Percentiles rank a stretch among this genome's conserved stretches.
Evolutionary conservation across 2,329 filamentous ascomycete species (phyloP).

Genomic region (Apiospora pterosperma): DNA sequence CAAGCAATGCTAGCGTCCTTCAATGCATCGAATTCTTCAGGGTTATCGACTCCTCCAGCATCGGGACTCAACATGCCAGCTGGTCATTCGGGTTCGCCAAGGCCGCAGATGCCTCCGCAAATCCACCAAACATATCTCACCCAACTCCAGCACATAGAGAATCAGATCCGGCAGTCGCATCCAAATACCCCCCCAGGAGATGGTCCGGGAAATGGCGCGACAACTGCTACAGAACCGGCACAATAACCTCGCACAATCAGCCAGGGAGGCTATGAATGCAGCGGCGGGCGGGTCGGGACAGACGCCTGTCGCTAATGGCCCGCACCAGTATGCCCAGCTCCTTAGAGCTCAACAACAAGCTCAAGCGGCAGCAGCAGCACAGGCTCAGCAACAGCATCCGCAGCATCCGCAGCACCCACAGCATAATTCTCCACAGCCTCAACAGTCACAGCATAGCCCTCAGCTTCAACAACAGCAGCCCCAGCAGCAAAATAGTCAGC

Average conservation of each 20-base stretch:
- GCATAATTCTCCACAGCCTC: conserved; percentile 4
- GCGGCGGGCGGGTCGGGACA: conserved; percentile 48
- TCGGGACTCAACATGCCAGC: conserved; percentile 43
- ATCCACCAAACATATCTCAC: conserved; percentile 44
- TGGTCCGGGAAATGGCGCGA: conserved; percentile 48
- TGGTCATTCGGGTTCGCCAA: conserved; percentile 41
- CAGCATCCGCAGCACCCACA: background rate
- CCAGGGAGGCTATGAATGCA: conserved; percentile 45
- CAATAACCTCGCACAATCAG: conserved; percentile 34
- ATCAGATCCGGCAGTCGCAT: conserved; percentile 47
- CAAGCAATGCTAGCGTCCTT: conserved; percentile 51
- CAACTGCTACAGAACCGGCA: conserved; percentile 46
- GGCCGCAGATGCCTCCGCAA: conserved; percentile 39
- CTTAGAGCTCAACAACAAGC: conserved; percentile 54
- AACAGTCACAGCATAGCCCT: conserved; percentile 13
- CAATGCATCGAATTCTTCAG: conserved; percentile 37
- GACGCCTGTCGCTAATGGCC: conserved; percentile 46
- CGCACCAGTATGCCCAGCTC: conserved; percentile 58
- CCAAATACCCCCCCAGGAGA: conserved; percentile 48
- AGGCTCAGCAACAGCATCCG: conserved; percentile 9
- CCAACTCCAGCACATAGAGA: conserved; percentile 50
- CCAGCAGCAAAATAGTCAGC: conserved; percentile 14
- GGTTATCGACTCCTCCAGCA: conserved; percentile 42
- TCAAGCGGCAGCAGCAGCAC: conserved; percentile 14
- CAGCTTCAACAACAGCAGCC: conserved; percentile 40